Base-by-base conservation (phyloP, 306 rosid species). In the Citrullus mucosospermus region DNA sequence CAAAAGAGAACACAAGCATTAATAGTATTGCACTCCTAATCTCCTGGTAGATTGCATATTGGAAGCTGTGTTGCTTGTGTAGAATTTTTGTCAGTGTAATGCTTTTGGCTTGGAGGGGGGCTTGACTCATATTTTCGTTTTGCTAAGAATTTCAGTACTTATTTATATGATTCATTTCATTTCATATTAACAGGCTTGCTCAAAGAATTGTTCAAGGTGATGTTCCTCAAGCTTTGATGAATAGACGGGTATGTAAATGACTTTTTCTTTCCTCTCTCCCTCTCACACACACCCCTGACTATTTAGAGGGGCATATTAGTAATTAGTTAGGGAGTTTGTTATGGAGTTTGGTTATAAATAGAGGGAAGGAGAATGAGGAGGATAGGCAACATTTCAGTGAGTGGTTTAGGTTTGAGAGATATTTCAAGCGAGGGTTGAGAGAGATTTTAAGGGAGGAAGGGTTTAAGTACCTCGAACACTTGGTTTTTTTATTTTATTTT, bases 201-300 rank as follows among this genome's bases (percentile, higher is more conserved):
- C 99, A 95, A 83, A 88, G 99, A 90, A 95, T 95, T 76, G 97
- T 95, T 78, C 96, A 95, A 83, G 97, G 92, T 84, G 97, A 95
- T 83, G 99, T 95, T 38, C 99, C 99, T 58, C 99, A 95, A 86
- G 97, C 99, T 78, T 85, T 92, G 80, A 95, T 92, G 99, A 92
- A 92, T 70, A 92, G 97, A 48, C 93, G 78, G 97, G 99, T 95
- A 79, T 78, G 88, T 87, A 44, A 54, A 80, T 70, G 54, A 6
- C 38, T 68, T 44, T 38, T 56, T 28, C 34, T 50, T 60, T 36
- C 54, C 67, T 77, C 25, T 56, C 38, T 73, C 30, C 62, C 76
- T 61, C 50, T 22, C 74, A 48, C 5, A 48, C 54, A 48, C 51
- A 46, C 4, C 2, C 51, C 10, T 25, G 28, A 25, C 28, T 25